Conservation (phyloP, 345 rosid genomes). For the Moricandia moricandioides region DNA sequence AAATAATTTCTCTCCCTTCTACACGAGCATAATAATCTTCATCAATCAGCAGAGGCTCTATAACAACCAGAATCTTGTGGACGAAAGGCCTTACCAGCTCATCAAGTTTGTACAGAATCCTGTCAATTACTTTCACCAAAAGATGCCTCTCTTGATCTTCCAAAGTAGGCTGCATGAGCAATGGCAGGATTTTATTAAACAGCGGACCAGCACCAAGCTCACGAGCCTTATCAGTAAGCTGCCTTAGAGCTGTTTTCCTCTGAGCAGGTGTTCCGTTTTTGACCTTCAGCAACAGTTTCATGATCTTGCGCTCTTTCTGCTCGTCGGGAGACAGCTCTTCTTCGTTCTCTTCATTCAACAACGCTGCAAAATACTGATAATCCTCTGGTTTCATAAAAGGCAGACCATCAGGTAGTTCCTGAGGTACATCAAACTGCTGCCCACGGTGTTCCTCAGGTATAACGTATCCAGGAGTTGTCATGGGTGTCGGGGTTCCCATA, state of each 20-base stretch:
- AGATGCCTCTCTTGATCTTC: constrained; percentile 99
- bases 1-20: constrained; percentile 97
- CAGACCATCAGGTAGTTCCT: constrained; percentile 81
- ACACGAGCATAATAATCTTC: constrained; percentile 99
- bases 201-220: constrained; percentile 97
- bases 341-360: constrained; percentile 89
- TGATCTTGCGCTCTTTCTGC: constrained; percentile 96
- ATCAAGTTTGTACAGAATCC: constrained; percentile 89
- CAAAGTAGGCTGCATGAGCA: constrained; percentile 97
- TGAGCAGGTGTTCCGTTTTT: constrained; percentile 98
- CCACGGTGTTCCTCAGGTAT: constrained; percentile 95
- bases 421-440: constrained; percentile 95
- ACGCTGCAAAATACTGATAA: constrained; percentile 84
- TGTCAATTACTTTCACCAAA: constrained; percentile 93
- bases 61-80: constrained; percentile 97
- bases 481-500: constrained; percentile 84
- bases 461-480: constrained; percentile 78
- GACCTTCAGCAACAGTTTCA: constrained; percentile 94
- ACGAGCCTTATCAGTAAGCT: constrained; percentile 95
- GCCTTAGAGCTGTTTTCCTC: constrained; percentile 95
- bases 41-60: constrained; percentile 96
- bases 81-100: constrained; percentile 96
- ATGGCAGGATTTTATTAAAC: constrained; percentile 79
- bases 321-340: constrained; percentile 88
- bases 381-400: constrained; percentile 99